Percentiles rank a stretch among this genome's conserved stretches.
Evolutionary conservation across 2,329 filamentous ascomycete genomes (phyloP).

Genomic region (Exophiala oligosperma): DNA sequence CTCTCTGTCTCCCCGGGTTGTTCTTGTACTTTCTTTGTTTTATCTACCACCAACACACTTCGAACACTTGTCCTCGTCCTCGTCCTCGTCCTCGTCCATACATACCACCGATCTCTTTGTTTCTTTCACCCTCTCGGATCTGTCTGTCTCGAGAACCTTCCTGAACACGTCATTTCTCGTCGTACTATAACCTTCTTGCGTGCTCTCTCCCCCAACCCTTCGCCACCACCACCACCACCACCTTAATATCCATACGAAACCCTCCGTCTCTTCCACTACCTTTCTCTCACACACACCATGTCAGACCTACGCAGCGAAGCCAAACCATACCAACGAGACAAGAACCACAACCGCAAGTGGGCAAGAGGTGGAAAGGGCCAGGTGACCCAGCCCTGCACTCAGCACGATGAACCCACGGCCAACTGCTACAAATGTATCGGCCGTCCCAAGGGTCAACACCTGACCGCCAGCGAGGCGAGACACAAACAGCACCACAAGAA

Average conservation of each 20-base stretch:
- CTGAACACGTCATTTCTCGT: neutral
- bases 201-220: no score
- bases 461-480: constrained; percentile 13
- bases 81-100: no score
- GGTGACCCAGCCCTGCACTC: constrained; percentile 13
- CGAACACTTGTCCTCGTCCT: neutral
- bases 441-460: constrained; percentile 14
- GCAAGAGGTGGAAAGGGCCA: constrained; percentile 33
- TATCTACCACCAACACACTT: neutral
- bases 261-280: neutral
- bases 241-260: neutral
- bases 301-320: constrained; percentile 55
- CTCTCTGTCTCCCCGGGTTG: no score
- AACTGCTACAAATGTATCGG: constrained; percentile 28
- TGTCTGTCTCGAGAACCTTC: neutral
- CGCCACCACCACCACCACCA: neutral
- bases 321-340: constrained; percentile 47
- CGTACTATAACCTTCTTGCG: neutral
- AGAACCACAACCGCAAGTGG: constrained; percentile 44
- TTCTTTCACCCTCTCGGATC: neutral
- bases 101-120: neutral
- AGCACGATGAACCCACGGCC: constrained; percentile 15
- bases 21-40: no score
- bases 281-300: constrained; percentile 25
- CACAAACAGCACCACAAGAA: constrained; percentile 16